phyloP scores from a whole-genome alignment of 345 rosid genomes.

The Lepidium didymum region DNA sequence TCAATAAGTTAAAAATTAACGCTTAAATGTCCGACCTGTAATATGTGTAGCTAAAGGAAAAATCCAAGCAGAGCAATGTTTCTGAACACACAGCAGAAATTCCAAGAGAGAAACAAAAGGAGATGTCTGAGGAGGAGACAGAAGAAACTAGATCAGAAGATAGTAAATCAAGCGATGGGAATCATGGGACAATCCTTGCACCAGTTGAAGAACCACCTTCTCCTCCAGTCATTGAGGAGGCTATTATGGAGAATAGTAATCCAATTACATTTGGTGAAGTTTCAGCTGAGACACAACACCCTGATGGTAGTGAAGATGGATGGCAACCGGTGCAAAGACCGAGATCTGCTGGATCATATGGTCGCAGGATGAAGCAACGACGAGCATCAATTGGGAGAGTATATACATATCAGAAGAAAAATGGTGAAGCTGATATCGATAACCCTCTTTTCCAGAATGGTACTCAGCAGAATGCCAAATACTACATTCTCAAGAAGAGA shows the following conservation, averaged over 20 bases:
- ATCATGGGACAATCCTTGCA: conserved; percentile 34
- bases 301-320: conserved; percentile 59
- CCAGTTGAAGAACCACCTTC: conserved; percentile 31
- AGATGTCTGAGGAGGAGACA: conserved; percentile 50
- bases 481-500: conserved; percentile 63
- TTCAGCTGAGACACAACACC: conserved; percentile 37
- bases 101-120: conserved; percentile 39
- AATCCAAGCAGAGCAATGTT: conserved; percentile 34
- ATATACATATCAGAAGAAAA: conserved; percentile 66
- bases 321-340: conserved; percentile 98
- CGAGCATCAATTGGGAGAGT: conserved; percentile 72
- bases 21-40: conserved; percentile 6
- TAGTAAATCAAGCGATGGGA: conserved; percentile 24
- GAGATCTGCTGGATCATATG: conserved; percentile 65
- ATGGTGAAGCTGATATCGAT: conserved; percentile 45
- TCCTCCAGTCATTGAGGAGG: conserved; percentile 41
- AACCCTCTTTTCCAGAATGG: conserved; percentile 42
- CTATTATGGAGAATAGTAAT: conserved; percentile 31
- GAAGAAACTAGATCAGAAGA: conserved; percentile 33
- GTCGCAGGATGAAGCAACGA: conserved; percentile 77
- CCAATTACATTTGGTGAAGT: conserved; percentile 27
- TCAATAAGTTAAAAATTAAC: not conserved
- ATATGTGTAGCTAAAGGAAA: conserved; percentile 56
- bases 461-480: conserved; percentile 54
- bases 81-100: conserved; percentile 36